Percentiles rank a stretch among this genome's conserved stretches.
Conservation (phyloP, 129 eudicot genomes). For the Centaurea solstitialis region DNA sequence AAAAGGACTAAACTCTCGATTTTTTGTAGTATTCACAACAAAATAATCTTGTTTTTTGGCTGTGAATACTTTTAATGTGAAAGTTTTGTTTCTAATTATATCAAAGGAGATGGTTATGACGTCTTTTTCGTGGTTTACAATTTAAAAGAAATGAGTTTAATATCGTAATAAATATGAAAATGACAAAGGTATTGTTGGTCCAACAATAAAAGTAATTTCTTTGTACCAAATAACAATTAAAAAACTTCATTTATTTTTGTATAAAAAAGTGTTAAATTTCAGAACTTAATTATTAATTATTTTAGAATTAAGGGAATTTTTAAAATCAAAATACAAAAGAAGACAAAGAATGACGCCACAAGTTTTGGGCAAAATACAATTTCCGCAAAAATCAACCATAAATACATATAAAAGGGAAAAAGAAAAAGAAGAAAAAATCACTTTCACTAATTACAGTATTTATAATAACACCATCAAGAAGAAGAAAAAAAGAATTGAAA, state of each 20-base stretch:
- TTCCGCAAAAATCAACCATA: conserved; percentile 32
- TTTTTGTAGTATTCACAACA: neutral
- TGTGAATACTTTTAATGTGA: neutral
- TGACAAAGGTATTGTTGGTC: neutral
- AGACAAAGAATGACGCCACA: conserved; percentile 18
- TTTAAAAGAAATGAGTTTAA: neutral
- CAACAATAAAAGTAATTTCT: neutral
- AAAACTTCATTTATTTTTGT: neutral
- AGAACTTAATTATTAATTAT: neutral
- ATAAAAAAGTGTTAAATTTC: neutral
- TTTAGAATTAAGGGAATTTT: neutral
- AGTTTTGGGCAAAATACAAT: conserved; percentile 21
- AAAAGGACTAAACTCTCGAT: neutral
- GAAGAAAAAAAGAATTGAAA: conserved; percentile 16
- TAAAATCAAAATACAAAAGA: conserved; percentile 5
- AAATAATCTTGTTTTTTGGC: neutral
- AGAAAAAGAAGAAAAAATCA: neutral
- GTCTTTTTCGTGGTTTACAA: neutral
- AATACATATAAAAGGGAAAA: conserved; percentile 6
- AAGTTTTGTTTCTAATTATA: neutral
- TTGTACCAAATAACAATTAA: neutral
- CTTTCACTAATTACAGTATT: conserved; percentile 44
- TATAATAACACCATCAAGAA: conserved; percentile 28
- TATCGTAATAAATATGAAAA: neutral
- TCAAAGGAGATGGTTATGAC: neutral